These are phyloP conservation scores for Eimeria brunetti DNA, from an alignment of 169 alveolate genomes.

Conservation along the genomic window DNA sequence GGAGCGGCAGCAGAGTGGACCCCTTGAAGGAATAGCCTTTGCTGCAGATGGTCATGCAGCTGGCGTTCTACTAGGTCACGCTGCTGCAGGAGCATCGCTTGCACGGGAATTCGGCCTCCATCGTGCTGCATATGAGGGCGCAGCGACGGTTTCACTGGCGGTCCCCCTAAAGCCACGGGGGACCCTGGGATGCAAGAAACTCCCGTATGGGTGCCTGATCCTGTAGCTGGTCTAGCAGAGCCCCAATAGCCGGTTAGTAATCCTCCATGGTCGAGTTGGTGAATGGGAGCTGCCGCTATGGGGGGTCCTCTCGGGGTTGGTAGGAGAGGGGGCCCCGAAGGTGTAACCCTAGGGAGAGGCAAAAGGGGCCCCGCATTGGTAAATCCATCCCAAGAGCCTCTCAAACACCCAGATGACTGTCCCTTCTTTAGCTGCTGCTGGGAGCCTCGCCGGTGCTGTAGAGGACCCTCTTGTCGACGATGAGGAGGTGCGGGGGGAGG, in stretches of 20 bases:
- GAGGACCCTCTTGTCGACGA: neutral
- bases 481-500: conserved; percentile 25
- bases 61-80: neutral
- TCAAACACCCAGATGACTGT: neutral
- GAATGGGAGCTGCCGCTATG: neutral
- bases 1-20: neutral
- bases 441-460: neutral
- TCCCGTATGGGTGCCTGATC: neutral
- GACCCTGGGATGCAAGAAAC: conserved; percentile 16
- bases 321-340: conserved; percentile 45
- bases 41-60: neutral
- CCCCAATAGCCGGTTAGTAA: neutral
- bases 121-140: neutral
- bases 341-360: neutral
- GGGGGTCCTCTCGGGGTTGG: conserved; percentile 42
- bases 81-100: neutral
- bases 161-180: neutral
- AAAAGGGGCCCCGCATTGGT: conserved; percentile 9
- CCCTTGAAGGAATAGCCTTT: neutral
- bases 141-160: neutral
- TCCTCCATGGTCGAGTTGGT: neutral
- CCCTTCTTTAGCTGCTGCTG: neutral
- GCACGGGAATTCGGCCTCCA: neutral
- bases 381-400: conserved; percentile 7
- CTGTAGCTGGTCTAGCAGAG: conserved; percentile 4